phyloP scores from a whole-genome alignment of 129 eudicot species.

The Silybum marianum region DNA sequence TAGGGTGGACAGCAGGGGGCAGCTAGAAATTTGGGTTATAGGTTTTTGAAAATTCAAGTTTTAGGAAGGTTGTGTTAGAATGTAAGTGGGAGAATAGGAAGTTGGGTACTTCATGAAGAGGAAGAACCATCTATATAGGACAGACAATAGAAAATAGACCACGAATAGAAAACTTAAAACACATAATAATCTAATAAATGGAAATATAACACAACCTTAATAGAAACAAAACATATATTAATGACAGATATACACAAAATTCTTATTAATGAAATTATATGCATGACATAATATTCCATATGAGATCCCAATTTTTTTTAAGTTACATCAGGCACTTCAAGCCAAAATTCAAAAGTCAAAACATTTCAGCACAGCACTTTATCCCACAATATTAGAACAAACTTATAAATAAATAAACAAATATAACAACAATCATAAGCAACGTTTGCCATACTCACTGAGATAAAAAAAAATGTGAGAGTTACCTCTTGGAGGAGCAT shows the following conservation, averaged over 20 bases:
- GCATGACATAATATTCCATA: not conserved
- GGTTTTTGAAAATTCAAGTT: not conserved
- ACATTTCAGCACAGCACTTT: not conserved
- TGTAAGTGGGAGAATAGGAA: too few species aligned
- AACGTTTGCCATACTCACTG: not conserved
- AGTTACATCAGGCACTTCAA: not conserved
- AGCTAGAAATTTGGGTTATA: not conserved
- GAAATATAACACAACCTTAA: not conserved
- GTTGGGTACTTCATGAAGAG: too few species aligned
- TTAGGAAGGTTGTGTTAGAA: too few species aligned
- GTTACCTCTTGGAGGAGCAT: slow-evolving; percentile 79
- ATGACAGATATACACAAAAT: not conserved
- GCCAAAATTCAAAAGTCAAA: not conserved
- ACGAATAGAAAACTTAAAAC: not conserved
- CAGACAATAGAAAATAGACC: too few species aligned
- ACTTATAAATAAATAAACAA: not conserved
- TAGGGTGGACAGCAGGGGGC: not conserved
- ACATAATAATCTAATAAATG: not conserved
- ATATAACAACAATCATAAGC: not conserved
- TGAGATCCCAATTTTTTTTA: not conserved
- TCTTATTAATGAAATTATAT: not conserved
- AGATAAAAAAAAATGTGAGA: not conserved
- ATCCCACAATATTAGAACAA: not conserved
- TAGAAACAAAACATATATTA: not conserved
- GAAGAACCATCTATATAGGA: too few species aligned